Evolutionary conservation across 306 rosid genomes (phyloP), one percentile per base, ranked within the genome.

Genomic region (Sphenostylis stenocarpa): DNA sequence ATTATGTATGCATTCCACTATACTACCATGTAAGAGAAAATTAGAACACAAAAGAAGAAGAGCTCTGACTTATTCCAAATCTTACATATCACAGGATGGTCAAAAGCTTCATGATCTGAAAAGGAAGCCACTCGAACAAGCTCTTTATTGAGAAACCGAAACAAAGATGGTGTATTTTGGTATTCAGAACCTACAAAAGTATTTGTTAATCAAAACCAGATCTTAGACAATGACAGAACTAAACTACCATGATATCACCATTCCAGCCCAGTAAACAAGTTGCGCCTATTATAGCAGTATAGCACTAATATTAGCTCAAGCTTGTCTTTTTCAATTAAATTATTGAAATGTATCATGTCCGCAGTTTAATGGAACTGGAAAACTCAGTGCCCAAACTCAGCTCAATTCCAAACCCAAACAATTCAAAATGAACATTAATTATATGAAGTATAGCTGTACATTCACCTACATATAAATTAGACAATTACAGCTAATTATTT

Each of bases 71-170:
- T 67, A 78, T 82, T 69, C 75, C 26, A 83, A 69, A 79, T 77
- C 92, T 88, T 87, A 92, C 99, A 95, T 86, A 92, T 92, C 90
- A 95, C 97, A 12, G 99, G 99, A 89, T 95, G 97, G 81, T 95
- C 99, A 91, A 95, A 92, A 84, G 97, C 93, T 89, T 95, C 99
- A 44, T 95, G 99, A 72, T 95, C 99, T 51, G 98, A 95, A 91
- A 92, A 95, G 48, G 99, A 92, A 43, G 88, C 85, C 34, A 85
- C 80, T 4, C 81, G 91, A 15, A 89, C 77, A 75, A 92, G 97
- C 88, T 89, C 97, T 82, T 91, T 88, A 83, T 95, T 95, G 78
- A 95, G 89, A 84, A 85, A 77, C 75, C 88, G 92, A 87, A 95
- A 91, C 99, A 97, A 95, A 15, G 96, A 79, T 55, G 98, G 97